Evolutionary conservation across 352 stramenopile species (phyloP), one percentile per base, ranked within the genome.

Genomic region (Plasmopara halstedii): DNA sequence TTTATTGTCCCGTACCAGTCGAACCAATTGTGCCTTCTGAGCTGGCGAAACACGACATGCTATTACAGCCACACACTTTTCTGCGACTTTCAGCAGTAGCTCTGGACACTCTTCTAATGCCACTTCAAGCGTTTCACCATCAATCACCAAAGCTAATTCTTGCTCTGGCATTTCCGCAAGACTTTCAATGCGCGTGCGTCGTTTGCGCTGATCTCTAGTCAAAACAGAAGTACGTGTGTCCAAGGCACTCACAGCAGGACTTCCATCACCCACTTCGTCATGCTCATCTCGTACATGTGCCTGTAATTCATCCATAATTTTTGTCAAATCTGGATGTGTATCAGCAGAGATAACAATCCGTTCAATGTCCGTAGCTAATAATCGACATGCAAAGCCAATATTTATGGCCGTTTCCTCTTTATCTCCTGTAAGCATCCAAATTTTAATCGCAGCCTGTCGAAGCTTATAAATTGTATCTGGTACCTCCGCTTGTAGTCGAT

Each of bases 341-440:
- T 90, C 81, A 0, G 73, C 78, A 0, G 78, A 84, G 37, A 95
- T 88, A 10, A 93, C 70, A 14, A 93, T 53, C 2, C 78, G 73
- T 46, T 97, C 84, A 67, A 98, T 98, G 44, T 97, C 93, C 2
- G 85, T 70, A 7, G 87, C 95, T 15, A 97, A 46, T 14, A 97
- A 40, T 10, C 87, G 80, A 43, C 84, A 96, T 6, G 88, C 84
- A 61, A 95, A 97, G n/a, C 82, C 93, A 58, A 98, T 98, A 59
- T 98, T 97, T 55, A 97, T 97, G 10, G 92, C 92, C 3, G 92
- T 98, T 57, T 97, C 92, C 51, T 95, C 67, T 61, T 98, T 98
- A 58, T 98, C 92, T 6, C 91, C 91, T 4, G 92, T 98, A 17
- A 98, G 78, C 69, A 98, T 95, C 88, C 90, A 97, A 27, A 97